Evolutionary conservation across 1,284 basidiomycete species (phyloP), one percentile per base, ranked within the genome.

Genomic region (Quambalaria eucalypti): DNA sequence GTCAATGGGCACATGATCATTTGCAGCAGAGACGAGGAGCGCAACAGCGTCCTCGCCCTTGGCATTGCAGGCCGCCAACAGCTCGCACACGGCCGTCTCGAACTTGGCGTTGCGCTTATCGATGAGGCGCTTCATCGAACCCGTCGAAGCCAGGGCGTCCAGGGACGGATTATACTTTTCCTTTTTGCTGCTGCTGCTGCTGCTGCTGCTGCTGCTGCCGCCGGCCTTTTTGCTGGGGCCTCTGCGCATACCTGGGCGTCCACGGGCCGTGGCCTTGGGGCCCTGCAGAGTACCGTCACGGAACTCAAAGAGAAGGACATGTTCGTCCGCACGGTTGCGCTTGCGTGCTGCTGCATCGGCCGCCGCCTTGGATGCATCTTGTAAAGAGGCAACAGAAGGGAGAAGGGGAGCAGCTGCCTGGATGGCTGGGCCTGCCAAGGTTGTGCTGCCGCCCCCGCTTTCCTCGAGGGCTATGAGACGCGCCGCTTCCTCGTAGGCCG

Each of bases 241-340:
- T 29, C 57, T 29, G 2, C 63, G 52, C 57, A 64, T 59, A 4
- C 64, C 66, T 6, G 61, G 50, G 14, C 65, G 54, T 26, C 74
- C 64, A 4, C 76, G 64, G n/a, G 71, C 72, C 0, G 74, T 76
- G 0, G 73, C 73, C 46, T 76, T 76, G 23, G 76, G 69, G 14
- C 67, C 67, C 8, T 59, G 57, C n/a, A 78, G 63, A 12, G 76
- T 76, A 1, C 76, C 77, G 48, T 78, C 77, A 48, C 77, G 76
- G 66, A 78, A 78, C 36, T 74, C 67, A 36, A 78, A 78, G 0
- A 78, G 59, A 10, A 78, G 52, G 2, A 72, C 74, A 53, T 74
- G 68, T 29, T 72, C 65, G 23, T 68, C 64, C 28, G 55, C 23
- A 61, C 59, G 60, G 29, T 58, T 55, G 51, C 66, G 59, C 63